phyloP scores from a whole-genome alignment of 371 early-diverging fungal species.

The Nematocida sp. region DNA sequence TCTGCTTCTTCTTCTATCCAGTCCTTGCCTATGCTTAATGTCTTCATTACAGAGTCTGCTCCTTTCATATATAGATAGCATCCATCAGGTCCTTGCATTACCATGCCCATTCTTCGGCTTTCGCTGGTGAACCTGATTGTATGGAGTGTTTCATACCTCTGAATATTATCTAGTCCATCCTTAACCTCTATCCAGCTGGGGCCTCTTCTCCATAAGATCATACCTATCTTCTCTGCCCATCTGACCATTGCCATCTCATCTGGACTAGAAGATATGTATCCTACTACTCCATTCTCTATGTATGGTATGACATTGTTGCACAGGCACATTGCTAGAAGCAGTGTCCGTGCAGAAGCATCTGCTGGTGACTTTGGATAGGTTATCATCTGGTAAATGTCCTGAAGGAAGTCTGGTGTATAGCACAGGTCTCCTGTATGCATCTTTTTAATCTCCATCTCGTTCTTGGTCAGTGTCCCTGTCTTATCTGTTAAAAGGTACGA shows the following conservation, averaged over 20 bases:
- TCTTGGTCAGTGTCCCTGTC: conserved; percentile 97
- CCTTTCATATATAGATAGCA: conserved; percentile 85
- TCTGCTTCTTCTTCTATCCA: conserved; percentile 97
- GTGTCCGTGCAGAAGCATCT: conserved; percentile 44
- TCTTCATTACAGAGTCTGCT: conserved; percentile 87
- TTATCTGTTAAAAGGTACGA: conserved; percentile 93
- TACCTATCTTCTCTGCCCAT: conserved; percentile 81
- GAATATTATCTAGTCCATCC: conserved; percentile 38
- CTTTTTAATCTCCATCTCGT: conserved; percentile 93
- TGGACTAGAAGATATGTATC: conserved; percentile 93
- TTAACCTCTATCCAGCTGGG: conserved; percentile 43
- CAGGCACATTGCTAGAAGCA: conserved; percentile 75
- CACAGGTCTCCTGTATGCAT: conserved; percentile 90
- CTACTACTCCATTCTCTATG: conserved; percentile 66
- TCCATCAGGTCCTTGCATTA: conserved; percentile 67
- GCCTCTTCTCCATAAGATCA: conserved; percentile 66
- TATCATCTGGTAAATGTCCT: conserved; percentile 52
- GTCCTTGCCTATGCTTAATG: conserved; percentile 81
- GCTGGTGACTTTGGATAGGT: conserved; percentile 20
- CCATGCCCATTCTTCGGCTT: conserved; percentile 95
- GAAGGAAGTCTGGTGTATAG: conserved; percentile 72
- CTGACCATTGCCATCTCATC: conserved; percentile 97
- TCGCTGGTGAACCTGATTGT: conserved; percentile 93
- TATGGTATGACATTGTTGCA: conserved; percentile 79
- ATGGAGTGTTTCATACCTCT: conserved; percentile 72